Evolutionary conservation across 78 protist species (phyloP), one percentile per base, ranked within the genome.

Genomic region (Dictyostelium brefeldianum): DNA sequence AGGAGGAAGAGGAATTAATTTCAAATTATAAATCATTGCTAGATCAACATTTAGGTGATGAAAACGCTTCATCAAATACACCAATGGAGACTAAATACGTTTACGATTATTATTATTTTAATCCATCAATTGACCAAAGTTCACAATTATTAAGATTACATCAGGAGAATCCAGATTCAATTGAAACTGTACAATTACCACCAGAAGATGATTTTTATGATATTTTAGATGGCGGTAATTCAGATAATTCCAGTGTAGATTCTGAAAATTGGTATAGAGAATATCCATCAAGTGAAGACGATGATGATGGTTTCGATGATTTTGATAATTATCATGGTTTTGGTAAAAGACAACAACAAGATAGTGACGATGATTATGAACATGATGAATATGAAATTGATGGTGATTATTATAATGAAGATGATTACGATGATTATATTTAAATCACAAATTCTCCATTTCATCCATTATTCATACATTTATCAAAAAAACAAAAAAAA

Each of bases 1-100:
- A 56, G 18, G 93, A 87, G 36, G 93, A 87, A 54, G 93, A 87
- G 22, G n/a, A 10, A 65, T 36, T 87, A 36, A 59, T 87, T n/a
- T 74, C 83, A 57, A 77, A 87, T 64, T 87, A 71, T 51, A 74
- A 43, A 87, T 70, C 93, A 48, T 11, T 87, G 43, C 22, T 87
- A 2, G 70, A 36, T 11, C 84, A 87, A 47, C 81, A 84, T 56
- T 47, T 84, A 4, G 22, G 22, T 31, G 48, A 48, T 17, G 5
- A 9, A 12, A 51, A 27, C 27, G 41, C 4, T 3, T 3, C 10
- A 46, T 11, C 46, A 20, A 27, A n/a, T 50, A 3, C 1, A 15
- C 65, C 67, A 46, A 71, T 31, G 50, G 79, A 71, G 10, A n/a
- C 79, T 8, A 77, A 77, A 51, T 78, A 78, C 36, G 83, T 78